Evolutionary conservation across 768 basidiomycete genomes (phyloP).

Genomic region (Leccinum disarticulatum): DNA sequence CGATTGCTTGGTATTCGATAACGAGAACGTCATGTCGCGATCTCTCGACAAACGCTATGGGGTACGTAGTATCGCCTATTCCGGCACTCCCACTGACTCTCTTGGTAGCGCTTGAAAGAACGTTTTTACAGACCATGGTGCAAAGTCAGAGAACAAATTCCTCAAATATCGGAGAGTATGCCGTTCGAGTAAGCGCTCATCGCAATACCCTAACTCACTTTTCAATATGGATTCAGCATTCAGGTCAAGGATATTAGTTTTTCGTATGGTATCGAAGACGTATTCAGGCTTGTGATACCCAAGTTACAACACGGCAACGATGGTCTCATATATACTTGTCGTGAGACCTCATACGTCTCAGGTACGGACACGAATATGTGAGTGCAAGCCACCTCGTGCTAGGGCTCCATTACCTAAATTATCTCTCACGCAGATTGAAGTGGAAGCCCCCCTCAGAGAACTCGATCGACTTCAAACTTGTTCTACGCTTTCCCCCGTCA

Average conservation of each 20-base stretch:
- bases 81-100: slow-evolving; percentile 5
- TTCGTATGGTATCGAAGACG: slow-evolving; percentile 85
- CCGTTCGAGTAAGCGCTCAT: slow-evolving; percentile 77
- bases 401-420: neutral
- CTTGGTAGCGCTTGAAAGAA: slow-evolving; percentile 51
- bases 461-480: slow-evolving; percentile 95
- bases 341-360: slow-evolving; percentile 71
- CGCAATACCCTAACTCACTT: slow-evolving; percentile 2
- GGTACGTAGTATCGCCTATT: slow-evolving; percentile 45
- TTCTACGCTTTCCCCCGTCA: slow-evolving; percentile 85
- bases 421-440: slow-evolving; percentile 64
- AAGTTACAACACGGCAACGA: slow-evolving; percentile 89
- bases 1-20: slow-evolving; percentile 87
- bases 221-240: slow-evolving; percentile 51
- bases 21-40: slow-evolving; percentile 82
- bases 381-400: slow-evolving; percentile 53
- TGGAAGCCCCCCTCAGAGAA: slow-evolving; percentile 99
- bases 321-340: slow-evolving; percentile 95
- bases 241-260: slow-evolving; percentile 83
- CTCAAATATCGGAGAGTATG: slow-evolving; percentile 56
- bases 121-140: slow-evolving; percentile 84
- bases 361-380: slow-evolving; percentile 92
- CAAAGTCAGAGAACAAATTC: slow-evolving; percentile 66
- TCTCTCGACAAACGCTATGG: slow-evolving; percentile 87
- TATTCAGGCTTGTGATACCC: slow-evolving; percentile 83